A percentile compares a stretch with the other conserved stretches of the same genome.
Conservation (phyloP, 352 stramenopile genomes). For the Pythium biforme region DNA sequence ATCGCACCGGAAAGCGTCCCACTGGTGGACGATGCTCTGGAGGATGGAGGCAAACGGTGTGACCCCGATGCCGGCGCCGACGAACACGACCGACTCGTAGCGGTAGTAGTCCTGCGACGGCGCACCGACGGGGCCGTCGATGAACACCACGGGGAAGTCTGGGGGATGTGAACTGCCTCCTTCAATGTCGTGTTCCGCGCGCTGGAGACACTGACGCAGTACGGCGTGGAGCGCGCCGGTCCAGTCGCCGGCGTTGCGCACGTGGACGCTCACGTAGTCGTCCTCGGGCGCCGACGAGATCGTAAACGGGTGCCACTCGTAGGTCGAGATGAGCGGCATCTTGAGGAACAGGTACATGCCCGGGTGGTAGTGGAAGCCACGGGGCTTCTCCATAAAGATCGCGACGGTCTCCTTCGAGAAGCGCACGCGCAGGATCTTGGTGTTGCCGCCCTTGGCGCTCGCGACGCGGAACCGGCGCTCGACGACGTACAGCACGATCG, state of each 20-base stretch:
- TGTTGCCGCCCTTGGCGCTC: slow-evolving; percentile 63
- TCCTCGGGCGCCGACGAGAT: slow-evolving; percentile 81
- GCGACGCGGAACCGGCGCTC: slow-evolving; percentile 71
- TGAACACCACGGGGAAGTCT: slow-evolving; percentile 56
- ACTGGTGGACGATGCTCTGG: slow-evolving; percentile 71
- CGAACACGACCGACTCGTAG: slow-evolving; percentile 75
- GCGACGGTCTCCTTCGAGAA: slow-evolving; percentile 56
- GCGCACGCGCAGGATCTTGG: slow-evolving; percentile 28
- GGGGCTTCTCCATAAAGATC: slow-evolving; percentile 66
- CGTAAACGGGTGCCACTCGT: slow-evolving; percentile 89
- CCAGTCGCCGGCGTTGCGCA: slow-evolving; percentile 71
- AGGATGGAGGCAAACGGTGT: slow-evolving; percentile 83
- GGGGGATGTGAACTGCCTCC: too few relatives aligned
- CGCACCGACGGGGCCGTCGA: slow-evolving; percentile 73
- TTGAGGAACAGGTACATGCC: slow-evolving; percentile 87
- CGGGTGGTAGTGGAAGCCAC: slow-evolving; percentile 53
- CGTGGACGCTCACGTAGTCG: slow-evolving; percentile 61
- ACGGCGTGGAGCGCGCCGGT: slow-evolving; percentile 43
- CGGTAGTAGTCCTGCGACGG: slow-evolving; percentile 75
- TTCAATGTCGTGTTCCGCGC: too few relatives aligned
- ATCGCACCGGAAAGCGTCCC: slow-evolving; percentile 74
- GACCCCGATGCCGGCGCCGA: slow-evolving; percentile 77
- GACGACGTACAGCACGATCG: slow-evolving; percentile 68
- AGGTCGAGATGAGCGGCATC: slow-evolving; percentile 65
- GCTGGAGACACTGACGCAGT: background rate